These are phyloP conservation scores for Fusarium annulatum DNA, from an alignment of 2,329 filamentous ascomycete genomes.

Conservation along the genomic window DNA sequence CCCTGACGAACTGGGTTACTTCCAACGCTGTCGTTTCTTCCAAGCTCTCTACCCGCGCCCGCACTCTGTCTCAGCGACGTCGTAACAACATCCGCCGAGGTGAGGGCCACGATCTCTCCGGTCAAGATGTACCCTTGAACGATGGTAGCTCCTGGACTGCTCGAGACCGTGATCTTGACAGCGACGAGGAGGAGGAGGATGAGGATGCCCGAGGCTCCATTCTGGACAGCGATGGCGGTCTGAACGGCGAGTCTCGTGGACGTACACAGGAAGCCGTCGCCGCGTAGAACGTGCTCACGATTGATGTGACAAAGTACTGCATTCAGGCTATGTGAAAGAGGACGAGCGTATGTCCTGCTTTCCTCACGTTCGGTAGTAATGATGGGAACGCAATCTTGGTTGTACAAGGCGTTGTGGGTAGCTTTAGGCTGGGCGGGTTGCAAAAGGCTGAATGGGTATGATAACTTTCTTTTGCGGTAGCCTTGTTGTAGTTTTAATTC, in stretches of 20 bases:
- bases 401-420: constrained; percentile 45
- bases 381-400: constrained; percentile 38
- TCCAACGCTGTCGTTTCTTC: constrained; percentile 89
- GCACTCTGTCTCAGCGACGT: constrained; percentile 87
- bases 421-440: constrained; percentile 31
- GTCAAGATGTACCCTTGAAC: constrained; percentile 82
- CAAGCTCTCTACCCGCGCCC: constrained; percentile 87
- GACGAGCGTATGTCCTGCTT: neutral
- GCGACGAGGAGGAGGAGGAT: constrained; percentile 75
- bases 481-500: constrained; percentile 45
- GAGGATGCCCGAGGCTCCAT: constrained; percentile 61
- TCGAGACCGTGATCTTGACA: constrained; percentile 71
- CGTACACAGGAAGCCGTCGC: constrained; percentile 64
- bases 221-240: constrained; percentile 62
- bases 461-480: constrained; percentile 40
- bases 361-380: constrained; percentile 29
- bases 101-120: constrained; percentile 84
- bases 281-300: constrained; percentile 50
- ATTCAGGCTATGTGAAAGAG: neutral
- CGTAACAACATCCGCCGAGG: constrained; percentile 76
- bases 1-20: constrained; percentile 95
- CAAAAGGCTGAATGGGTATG: constrained; percentile 41
- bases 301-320: constrained; percentile 7
- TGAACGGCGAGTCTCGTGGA: constrained; percentile 68
- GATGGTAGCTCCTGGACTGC: constrained; percentile 88